Evolutionary conservation across 129 eudicot species (phyloP), one percentile per base, ranked within the genome.

Genomic region (carrot (Daucus carota)): DNA sequence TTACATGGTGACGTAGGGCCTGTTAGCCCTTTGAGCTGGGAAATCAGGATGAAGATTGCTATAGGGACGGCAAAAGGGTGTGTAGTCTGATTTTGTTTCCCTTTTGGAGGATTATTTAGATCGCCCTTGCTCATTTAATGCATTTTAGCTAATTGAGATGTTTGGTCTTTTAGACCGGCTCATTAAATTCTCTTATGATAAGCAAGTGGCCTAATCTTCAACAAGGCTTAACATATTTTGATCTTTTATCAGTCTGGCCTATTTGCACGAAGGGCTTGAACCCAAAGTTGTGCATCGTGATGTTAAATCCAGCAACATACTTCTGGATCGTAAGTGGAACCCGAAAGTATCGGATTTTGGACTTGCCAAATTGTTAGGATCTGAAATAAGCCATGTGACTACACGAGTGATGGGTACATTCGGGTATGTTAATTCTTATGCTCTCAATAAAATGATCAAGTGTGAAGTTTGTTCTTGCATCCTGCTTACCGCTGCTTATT

Each of bases 251-350:
- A 93, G 98, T 47, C 80, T 93, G 84, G 97, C 98, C 31, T 88
- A 93, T 85, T 86, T 93, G 82, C 98, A 93, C 33, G 98, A 91
- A 82, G 98, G 98, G 60, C 78, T 93, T 75, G 98, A 90, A 79
- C 98, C 98, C 57, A 91, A 91, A 85, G 98, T 93, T 81, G 97
- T 93, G 45, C 98, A 93, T 50, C 98, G 98, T 34, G 98, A 93
- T 79, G 90, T 93, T 36, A 93, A 93, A 82, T 89, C 98, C 77
- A 91, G 97, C 85, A 93, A 93, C 82, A 89, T 90, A 66, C 98
- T 93, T 44, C 74, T 93, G 74, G 98, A 93, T 63, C 89, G 76
- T 75, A 88, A 89, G 72, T 93, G 97, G 97, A 89, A 89, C 28
- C 81, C 98, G 0, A 93, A 81, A 82, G 97, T 93, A 43, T 90